Evolutionary conservation across 805 yeast species (phyloP).

Genomic region (Candida methanosorbosa): DNA sequence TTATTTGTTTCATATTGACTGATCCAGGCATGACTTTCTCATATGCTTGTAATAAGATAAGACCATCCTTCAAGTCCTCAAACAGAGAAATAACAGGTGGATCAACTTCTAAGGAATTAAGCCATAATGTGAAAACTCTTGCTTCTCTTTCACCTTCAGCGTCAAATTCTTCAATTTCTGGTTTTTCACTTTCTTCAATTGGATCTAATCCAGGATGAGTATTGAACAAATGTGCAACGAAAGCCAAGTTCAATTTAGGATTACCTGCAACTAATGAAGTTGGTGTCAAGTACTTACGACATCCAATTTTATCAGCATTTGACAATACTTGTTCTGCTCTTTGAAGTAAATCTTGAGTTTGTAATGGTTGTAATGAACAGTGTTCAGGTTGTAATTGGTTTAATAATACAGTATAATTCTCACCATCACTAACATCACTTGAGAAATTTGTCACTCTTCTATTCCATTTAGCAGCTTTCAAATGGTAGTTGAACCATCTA

Average conservation of each 20-base stretch:
- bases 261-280: slow-evolving; percentile 90
- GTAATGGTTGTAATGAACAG: slow-evolving; percentile 78
- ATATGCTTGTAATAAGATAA: slow-evolving; percentile 80
- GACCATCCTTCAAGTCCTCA: slow-evolving; percentile 93
- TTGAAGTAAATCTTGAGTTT: slow-evolving; percentile 60
- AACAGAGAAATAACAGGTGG: slow-evolving; percentile 88
- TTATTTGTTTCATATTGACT: slow-evolving; percentile 69
- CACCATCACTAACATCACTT: slow-evolving; percentile 87
- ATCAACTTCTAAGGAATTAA: slow-evolving; percentile 91
- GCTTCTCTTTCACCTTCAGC: slow-evolving; percentile 99
- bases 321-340: slow-evolving; percentile 83
- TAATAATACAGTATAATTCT: slow-evolving; percentile 82
- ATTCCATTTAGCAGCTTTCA: slow-evolving; percentile 84
- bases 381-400: slow-evolving; percentile 79
- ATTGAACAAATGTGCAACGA: slow-evolving; percentile 94
- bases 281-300: slow-evolving; percentile 93
- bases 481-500: slow-evolving; percentile 96
- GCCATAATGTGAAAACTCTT: slow-evolving; percentile 95
- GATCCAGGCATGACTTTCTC: slow-evolving; percentile 94
- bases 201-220: slow-evolving; percentile 97
- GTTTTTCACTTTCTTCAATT: slow-evolving; percentile 80
- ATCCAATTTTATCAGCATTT: slow-evolving; percentile 85
- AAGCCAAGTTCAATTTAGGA: slow-evolving; percentile 92
- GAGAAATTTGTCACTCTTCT: slow-evolving; percentile 84
- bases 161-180: slow-evolving; percentile 95